These are phyloP conservation scores for Pythium brassicae DNA, from an alignment of 352 stramenopile species.

Conservation along the genomic window DNA sequence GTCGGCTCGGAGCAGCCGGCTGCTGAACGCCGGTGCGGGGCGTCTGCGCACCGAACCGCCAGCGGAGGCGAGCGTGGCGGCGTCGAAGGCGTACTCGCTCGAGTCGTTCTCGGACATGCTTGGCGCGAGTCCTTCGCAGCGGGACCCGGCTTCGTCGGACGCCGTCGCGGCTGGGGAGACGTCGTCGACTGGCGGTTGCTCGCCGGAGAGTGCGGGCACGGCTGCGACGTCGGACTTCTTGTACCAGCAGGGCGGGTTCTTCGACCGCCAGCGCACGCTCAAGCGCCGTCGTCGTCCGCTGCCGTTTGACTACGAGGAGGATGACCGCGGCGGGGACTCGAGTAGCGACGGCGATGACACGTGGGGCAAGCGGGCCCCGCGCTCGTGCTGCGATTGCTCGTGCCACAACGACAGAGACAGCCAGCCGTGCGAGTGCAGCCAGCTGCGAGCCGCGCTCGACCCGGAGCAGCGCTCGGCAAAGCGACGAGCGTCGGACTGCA, in stretches of 20 bases:
- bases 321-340: constrained; percentile 17
- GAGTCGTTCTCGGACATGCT: constrained; percentile 58
- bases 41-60: constrained; percentile 8
- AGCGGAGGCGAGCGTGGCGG: constrained; percentile 8
- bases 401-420: constrained; percentile 19
- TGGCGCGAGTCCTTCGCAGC: constrained; percentile 17
- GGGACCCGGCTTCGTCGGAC: constrained; percentile 10
- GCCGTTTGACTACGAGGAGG: constrained; percentile 46
- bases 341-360: neutral
- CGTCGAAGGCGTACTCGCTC: constrained; percentile 50
- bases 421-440: constrained; percentile 4
- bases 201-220: constrained; percentile 14
- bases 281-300: constrained; percentile 55
- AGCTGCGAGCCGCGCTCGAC: neutral
- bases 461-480: constrained; percentile 1
- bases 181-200: constrained; percentile 21
- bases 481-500: neutral
- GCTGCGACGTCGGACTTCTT: constrained; percentile 60
- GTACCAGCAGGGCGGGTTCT: constrained; percentile 77
- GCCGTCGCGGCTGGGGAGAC: constrained; percentile 3
- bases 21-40: neutral
- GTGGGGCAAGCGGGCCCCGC: neutral
- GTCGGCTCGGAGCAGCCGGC: constrained; percentile 1
- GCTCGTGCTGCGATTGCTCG: constrained; percentile 32
- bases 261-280: constrained; percentile 61